phyloP scores from a whole-genome alignment of 352 stramenopile species.

The Phytopythium helicoides region DNA sequence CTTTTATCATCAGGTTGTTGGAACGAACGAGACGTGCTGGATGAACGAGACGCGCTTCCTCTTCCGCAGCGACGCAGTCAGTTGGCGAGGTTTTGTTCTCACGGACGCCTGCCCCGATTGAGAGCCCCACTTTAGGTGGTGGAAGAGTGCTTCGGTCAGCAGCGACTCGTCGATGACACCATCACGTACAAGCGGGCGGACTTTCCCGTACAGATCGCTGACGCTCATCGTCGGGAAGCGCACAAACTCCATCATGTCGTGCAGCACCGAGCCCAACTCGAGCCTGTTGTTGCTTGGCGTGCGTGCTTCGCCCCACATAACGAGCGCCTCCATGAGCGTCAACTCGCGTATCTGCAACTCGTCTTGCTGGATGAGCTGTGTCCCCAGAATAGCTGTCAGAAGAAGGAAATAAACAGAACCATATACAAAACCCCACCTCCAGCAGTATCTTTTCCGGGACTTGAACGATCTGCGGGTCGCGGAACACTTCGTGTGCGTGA shows the following conservation, averaged over 20 bases:
- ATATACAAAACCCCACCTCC: slow-evolving; percentile 31
- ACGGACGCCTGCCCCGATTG: slow-evolving; percentile 55
- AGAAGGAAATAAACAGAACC: background rate
- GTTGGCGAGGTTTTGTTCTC: slow-evolving; percentile 60
- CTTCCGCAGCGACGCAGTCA: slow-evolving; percentile 66
- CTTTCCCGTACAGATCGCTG: slow-evolving; percentile 83
- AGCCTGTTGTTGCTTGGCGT: slow-evolving; percentile 39
- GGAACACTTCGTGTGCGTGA: slow-evolving; percentile 81
- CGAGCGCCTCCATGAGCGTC: slow-evolving; percentile 71
- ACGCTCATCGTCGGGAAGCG: slow-evolving; percentile 88
- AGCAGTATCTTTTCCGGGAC: slow-evolving; percentile 81
- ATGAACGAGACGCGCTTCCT: slow-evolving; percentile 88
- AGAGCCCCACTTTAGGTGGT: slow-evolving; percentile 83
- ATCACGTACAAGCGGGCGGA: slow-evolving; percentile 66
- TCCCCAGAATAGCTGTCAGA: background rate
- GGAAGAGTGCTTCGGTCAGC: slow-evolving; percentile 81
- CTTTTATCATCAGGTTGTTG: slow-evolving; percentile 5
- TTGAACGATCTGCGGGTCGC: slow-evolving; percentile 66
- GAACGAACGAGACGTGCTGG: slow-evolving; percentile 83
- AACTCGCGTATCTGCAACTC: slow-evolving; percentile 86
- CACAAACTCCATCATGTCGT: slow-evolving; percentile 80
- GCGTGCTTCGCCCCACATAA: slow-evolving; percentile 78
- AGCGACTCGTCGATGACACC: slow-evolving; percentile 65
- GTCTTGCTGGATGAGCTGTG: slow-evolving; percentile 67
- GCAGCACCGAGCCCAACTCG: slow-evolving; percentile 50